Evolutionary conservation across 352 stramenopile genomes (phyloP), one percentile per base, ranked within the genome.

Genomic region (Phytophthora sp.): DNA sequence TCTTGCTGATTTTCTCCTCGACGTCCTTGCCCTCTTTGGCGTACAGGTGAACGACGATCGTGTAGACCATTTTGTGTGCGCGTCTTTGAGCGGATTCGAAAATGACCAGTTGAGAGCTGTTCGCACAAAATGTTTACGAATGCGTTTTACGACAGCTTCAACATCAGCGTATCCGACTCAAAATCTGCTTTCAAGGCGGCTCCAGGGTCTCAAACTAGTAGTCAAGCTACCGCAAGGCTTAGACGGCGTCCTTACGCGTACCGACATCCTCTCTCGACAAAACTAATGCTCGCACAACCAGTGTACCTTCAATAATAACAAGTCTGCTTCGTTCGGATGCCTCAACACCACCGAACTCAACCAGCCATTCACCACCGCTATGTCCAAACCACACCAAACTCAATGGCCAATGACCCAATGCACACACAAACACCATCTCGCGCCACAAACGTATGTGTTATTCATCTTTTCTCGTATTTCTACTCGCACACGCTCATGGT

Each of bases 11-110:
- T 35, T 71, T 71, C 39, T 71, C 62, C 38, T 66, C 55, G 28
- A 71, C 24, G 17, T 71, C 62, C 34, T 66, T 62, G 27, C 62
- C 62, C 30, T 66, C 62, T 30, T 71, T 71, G 55, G 62, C 62
- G 17, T 62, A 53, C 27, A 71, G 32, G 35, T 66, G 55, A 15
- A 32, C 54, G n/a, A 71, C 62, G 18, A 71, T 56, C 6, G 55
- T 71, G 62, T 62, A 66, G 31, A 71, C 62, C 62, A 71, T 75
- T n/a, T 34, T 59, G 27, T 20, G 54, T 18, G 9, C 27, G 39
- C 15, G 4, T 9, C 21, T 38, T 34, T 32, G 3, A 32, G 28
- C 23, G 38, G 10, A 65, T 51, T 66, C 38, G 37, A 48, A 48
- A 60, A 17, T 66, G 57, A 66, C 8, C 28, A 24, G 17, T 28